Evolutionary conservation across 2,329 filamentous ascomycete species (phyloP).

Genomic region (Beauveria varroae): DNA sequence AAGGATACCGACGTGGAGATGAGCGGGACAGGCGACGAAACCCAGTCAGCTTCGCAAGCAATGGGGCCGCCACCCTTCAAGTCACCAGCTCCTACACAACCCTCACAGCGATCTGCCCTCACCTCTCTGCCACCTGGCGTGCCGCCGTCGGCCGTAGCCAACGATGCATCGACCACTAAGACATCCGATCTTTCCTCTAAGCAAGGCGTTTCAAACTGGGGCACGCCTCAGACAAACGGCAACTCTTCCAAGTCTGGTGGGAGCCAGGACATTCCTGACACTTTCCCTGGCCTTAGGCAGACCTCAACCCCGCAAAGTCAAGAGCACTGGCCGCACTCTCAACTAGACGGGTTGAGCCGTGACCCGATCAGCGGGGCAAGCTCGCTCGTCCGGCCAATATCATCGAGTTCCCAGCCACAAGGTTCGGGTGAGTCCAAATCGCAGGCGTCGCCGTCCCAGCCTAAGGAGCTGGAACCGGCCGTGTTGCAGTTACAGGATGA

Average conservation of each 20-base stretch:
- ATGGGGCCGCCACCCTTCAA: constrained; percentile 41
- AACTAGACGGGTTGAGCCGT: constrained; percentile 43
- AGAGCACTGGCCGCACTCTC: constrained; percentile 51
- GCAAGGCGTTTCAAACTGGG: constrained; percentile 52
- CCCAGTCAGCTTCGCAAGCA: constrained; percentile 38
- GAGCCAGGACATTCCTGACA: constrained; percentile 44
- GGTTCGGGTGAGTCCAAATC: constrained; percentile 4
- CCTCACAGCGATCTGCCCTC: constrained; percentile 57
- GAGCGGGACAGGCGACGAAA: constrained; percentile 45
- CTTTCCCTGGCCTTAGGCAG: constrained; percentile 24
- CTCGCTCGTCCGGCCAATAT: constrained; percentile 29
- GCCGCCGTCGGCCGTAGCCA: constrained; percentile 54
- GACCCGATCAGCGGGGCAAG: constrained; percentile 21
- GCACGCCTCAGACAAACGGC: constrained; percentile 68
- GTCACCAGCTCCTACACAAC: constrained; percentile 42
- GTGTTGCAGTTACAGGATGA: constrained; percentile 53
- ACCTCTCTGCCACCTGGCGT: constrained; percentile 50
- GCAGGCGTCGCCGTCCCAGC: constrained; percentile 29
- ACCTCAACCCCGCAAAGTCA: constrained; percentile 45
- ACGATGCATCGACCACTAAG: constrained; percentile 93
- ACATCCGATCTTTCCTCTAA: constrained; percentile 63
- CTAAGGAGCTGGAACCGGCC: constrained; percentile 38
- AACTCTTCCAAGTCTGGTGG: constrained; percentile 22
- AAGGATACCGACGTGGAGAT: constrained; percentile 53
- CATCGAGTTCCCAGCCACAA: constrained; percentile 26